Conservation (phyloP, 768 basidiomycete species). For the Lactarius sanguifluus region DNA sequence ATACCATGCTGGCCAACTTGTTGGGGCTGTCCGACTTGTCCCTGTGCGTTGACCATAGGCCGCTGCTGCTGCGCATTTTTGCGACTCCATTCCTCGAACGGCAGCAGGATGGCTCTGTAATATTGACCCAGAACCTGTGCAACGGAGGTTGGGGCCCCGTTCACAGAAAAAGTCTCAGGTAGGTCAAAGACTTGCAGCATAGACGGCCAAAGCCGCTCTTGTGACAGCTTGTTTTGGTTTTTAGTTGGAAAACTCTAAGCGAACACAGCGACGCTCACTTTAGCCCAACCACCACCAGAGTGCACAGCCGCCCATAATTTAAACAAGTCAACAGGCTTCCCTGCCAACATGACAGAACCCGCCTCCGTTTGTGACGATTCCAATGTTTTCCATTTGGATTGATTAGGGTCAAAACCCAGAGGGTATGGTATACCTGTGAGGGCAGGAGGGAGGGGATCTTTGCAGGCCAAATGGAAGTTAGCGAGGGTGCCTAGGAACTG, state of each 20-base stretch:
- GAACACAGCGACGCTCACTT: constrained; percentile 44
- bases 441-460: constrained; percentile 70
- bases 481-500: constrained; percentile 62
- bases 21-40: constrained; percentile 37
- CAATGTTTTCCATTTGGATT: constrained; percentile 63
- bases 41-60: constrained; percentile 46
- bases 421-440: constrained; percentile 61
- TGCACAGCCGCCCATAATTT: constrained; percentile 65
- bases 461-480: constrained; percentile 54
- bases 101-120: constrained; percentile 61
- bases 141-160: constrained; percentile 46
- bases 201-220: constrained; percentile 27
- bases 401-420: constrained; percentile 59
- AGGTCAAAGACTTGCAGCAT: constrained; percentile 46
- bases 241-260: constrained; percentile 13
- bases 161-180: constrained; percentile 33
- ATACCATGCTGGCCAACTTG: constrained; percentile 30
- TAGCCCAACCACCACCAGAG: constrained; percentile 58
- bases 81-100: constrained; percentile 72
- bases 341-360: constrained; percentile 67
- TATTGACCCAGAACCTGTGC: constrained; percentile 54
- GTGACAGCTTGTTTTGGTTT: constrained; percentile 21
- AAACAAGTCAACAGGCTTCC: constrained; percentile 75
- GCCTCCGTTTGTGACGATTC: constrained; percentile 57
- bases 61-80: constrained; percentile 61